Conservation (phyloP, 768 basidiomycete species). For the Mycena metata region DNA sequence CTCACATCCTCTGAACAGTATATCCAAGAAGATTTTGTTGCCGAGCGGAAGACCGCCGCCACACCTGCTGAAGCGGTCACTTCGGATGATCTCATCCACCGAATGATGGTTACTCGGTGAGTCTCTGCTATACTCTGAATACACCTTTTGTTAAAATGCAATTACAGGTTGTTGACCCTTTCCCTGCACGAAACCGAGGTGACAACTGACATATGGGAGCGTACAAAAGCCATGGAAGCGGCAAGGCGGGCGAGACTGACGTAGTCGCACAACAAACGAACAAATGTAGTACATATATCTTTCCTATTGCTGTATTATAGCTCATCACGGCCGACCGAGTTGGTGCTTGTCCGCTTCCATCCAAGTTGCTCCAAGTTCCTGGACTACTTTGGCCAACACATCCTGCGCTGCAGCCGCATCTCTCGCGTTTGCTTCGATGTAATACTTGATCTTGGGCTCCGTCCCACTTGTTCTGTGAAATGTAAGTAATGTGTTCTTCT, state of each 20-base stretch:
- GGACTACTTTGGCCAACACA: conserved; percentile 68
- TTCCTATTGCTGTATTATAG: background rate
- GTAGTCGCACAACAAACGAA: conserved; percentile 5
- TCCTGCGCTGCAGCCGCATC: conserved; percentile 60
- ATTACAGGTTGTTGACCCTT: conserved; percentile 69
- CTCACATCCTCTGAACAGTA: conserved; percentile 55
- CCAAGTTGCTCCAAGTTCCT: conserved; percentile 76
- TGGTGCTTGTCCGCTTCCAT: conserved; percentile 71
- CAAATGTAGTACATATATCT: conserved; percentile 7
- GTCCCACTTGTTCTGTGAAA: conserved; percentile 84
- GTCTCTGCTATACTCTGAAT: conserved; percentile 36
- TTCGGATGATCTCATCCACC: conserved; percentile 73
- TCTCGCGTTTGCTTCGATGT: conserved; percentile 83
- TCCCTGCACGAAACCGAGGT: conserved; percentile 71
- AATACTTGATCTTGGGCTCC: conserved; percentile 95
- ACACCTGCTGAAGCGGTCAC: conserved; percentile 53
- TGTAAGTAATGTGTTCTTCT: conserved; percentile 1
- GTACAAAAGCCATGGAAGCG: conserved; percentile 70
- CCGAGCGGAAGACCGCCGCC: conserved; percentile 52
- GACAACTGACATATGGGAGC: conserved; percentile 72
- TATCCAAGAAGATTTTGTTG: conserved; percentile 83
- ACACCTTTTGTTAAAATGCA: conserved; percentile 17
- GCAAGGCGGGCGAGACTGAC: conserved; percentile 52
- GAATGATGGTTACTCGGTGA: conserved; percentile 80
- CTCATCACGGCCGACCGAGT: conserved; percentile 50